Percentiles rank a stretch among this genome's conserved stretches.
Conservation (phyloP, 768 basidiomycete species). For the Agaricus bisporus region DNA sequence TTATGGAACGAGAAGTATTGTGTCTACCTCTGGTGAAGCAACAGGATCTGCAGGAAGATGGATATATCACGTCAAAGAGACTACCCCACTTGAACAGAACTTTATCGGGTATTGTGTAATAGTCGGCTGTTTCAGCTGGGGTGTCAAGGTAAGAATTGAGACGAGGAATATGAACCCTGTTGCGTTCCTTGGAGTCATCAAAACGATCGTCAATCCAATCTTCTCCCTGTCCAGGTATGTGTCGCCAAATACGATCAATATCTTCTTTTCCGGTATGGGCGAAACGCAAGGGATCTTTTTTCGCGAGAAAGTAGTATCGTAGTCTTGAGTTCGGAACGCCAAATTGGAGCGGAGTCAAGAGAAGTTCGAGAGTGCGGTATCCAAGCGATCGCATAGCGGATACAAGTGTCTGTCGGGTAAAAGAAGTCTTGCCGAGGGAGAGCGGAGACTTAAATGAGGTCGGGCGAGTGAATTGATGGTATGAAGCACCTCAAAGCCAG, state of each 20-base stretch:
- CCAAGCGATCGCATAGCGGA: constrained; percentile 45
- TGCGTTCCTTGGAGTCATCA: constrained; percentile 19
- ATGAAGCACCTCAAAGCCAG: constrained; percentile 65
- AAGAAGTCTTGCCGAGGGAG: constrained; percentile 46
- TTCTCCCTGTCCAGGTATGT: constrained; percentile 41
- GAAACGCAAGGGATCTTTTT: constrained; percentile 36
- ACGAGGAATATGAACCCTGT: constrained; percentile 8
- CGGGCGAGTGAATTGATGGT: constrained; percentile 2
- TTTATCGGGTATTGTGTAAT: constrained; percentile 47
- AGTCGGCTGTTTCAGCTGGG: constrained; percentile 14
- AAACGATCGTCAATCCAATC: constrained; percentile 31
- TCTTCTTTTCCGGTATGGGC: constrained; percentile 13
- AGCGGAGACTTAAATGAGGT: neutral
- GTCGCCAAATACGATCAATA: constrained; percentile 32
- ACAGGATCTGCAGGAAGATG: constrained; percentile 56
- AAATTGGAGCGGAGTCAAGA: constrained; percentile 73
- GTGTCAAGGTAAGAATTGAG: constrained; percentile 39
- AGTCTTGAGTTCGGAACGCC: constrained; percentile 79
- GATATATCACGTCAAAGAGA: constrained; percentile 73
- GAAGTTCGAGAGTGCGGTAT: constrained; percentile 54
- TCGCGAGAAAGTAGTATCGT: constrained; percentile 76
- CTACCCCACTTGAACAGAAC: constrained; percentile 71
- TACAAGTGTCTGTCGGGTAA: constrained; percentile 51
- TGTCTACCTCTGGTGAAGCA: constrained; percentile 73
- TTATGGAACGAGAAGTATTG: neutral